Base-by-base conservation (phyloP, 805 yeast genomes). In the Priceomyces castillae region DNA sequence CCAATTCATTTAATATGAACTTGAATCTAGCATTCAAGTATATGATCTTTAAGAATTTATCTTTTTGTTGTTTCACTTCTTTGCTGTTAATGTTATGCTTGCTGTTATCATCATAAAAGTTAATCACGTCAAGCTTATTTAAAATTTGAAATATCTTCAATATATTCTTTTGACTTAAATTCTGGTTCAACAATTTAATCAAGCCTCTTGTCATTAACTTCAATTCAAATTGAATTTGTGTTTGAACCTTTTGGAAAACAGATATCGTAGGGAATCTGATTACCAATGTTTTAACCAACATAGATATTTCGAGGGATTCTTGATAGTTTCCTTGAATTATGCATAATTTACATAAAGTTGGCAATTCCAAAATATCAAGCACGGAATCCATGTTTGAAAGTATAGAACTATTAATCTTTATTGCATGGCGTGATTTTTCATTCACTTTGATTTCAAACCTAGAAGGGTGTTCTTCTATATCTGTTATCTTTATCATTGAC, bases 271-370 rank as follows among this genome's bases (percentile, higher is more conserved):
- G 87, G 60, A 84, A 90, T 46, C 95, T 72, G 14, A 82, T 78
- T 0, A 76, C 69, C 18, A 94, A 68, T 42, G 95, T 74, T 48
- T 83, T 76, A 0, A 86, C 81, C 54, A 86, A 81, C 23, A 85
- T 76, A 10, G 90, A 84, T 11, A 92, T 77, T 59, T 92, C 96
- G 28, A 92, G 75, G 7, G 97, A 90, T 56, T 90, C 96, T 26
- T 89, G 85, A 58, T 90, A 94, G 56, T 86, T 86, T 0, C 96
- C 96, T 37, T 85, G 84, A 38, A 80, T 73, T 9, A 90, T 87
- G 62, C 97, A 88, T n/a, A 90, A 81, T 38, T 82, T 76, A 26
- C 92, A 82, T 38, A 92, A 61, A 1, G 95, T 76, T 1, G 99
- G 97, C 26, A 94, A 67, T 56, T 88, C 96, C 51, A 92, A 68